Conservation (phyloP, 2,329 filamentous ascomycete species). For the Corniculantispora saksenae region DNA sequence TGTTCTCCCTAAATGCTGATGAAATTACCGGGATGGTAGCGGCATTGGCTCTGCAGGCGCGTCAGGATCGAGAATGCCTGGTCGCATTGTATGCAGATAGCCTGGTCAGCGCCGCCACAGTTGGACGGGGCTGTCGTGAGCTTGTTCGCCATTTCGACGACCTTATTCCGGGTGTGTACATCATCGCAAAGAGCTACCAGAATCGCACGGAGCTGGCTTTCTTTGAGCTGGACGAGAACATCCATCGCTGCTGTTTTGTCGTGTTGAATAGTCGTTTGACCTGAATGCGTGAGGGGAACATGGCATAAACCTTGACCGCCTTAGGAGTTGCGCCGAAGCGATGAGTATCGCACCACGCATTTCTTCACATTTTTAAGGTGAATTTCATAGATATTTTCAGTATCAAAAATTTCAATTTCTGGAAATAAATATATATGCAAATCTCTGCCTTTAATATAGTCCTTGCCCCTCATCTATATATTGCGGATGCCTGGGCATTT, state of each 20-base stretch:
- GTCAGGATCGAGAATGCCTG: background rate
- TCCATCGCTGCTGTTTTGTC: background rate
- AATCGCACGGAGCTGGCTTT: constrained; percentile 7
- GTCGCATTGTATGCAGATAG: background rate
- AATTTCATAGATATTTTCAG: too few relatives aligned
- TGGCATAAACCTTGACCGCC: background rate
- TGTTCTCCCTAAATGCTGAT: background rate
- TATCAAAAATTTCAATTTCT: too few relatives aligned
- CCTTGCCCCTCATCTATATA: too few relatives aligned
- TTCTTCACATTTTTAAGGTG: too few relatives aligned
- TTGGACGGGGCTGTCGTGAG: background rate
- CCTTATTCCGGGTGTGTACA: background rate
- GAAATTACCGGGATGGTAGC: constrained; percentile 1
- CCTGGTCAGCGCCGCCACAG: background rate
- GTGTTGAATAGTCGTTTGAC: background rate
- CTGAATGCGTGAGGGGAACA: background rate
- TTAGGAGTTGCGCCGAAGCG: too few relatives aligned
- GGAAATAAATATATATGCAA: too few relatives aligned
- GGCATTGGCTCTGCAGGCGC: background rate
- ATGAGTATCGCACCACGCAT: too few relatives aligned
- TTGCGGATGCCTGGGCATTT: too few relatives aligned
- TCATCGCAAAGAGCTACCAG: constrained; percentile 2
- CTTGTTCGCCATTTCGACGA: background rate
- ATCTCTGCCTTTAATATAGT: too few relatives aligned
- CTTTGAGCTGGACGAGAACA: background rate